Evolutionary conservation across 2,329 filamentous ascomycete species (phyloP).

Genomic region (Alternaria arbusti): DNA sequence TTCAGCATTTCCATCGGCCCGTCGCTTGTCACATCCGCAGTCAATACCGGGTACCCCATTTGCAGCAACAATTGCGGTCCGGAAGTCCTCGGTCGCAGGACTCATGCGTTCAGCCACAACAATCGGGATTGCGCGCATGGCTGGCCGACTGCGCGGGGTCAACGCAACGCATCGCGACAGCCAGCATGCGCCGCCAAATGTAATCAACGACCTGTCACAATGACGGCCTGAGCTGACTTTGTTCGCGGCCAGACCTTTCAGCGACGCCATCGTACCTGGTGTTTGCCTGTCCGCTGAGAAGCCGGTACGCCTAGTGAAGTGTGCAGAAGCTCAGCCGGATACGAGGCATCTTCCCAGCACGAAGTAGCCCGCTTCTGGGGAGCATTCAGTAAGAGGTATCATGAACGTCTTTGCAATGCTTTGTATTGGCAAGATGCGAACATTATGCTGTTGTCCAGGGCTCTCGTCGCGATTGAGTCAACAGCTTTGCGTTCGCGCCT

Average conservation of each 20-base stretch:
- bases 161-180: neutral
- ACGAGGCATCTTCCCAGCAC: neutral
- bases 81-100: neutral
- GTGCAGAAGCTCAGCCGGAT: neutral
- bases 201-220: neutral
- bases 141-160: neutral
- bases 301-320: neutral
- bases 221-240: neutral
- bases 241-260: neutral
- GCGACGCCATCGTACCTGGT: neutral
- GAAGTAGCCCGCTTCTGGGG: neutral
- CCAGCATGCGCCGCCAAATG: neutral
- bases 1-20: neutral
- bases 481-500: neutral
- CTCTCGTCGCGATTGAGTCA: neutral
- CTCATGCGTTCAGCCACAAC: neutral
- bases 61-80: neutral
- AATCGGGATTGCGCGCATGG: neutral
- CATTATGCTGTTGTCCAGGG: no score
- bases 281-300: neutral
- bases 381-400: neutral
- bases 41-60: neutral
- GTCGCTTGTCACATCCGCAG: neutral
- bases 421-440: neutral
- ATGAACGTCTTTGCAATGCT: neutral